Conservation (phyloP, 257 asterid species). For the Lithospermum erythrorhizon region DNA sequence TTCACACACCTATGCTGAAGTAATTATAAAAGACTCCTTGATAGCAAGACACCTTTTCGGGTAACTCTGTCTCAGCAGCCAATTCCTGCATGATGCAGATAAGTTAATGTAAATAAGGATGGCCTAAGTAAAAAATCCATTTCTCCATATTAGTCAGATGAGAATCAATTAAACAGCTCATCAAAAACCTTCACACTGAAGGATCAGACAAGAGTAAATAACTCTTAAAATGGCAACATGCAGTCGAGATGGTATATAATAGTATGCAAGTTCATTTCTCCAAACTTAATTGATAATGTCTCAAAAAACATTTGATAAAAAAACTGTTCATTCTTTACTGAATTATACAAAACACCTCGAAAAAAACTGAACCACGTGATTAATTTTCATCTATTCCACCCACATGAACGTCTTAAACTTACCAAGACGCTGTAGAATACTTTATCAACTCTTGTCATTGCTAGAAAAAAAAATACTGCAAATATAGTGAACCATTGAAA, state of each 20-base stretch:
- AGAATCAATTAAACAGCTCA: background rate
- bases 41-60: slow-evolving; percentile 58
- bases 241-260: too few species aligned
- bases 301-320: too few species aligned
- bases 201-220: too few species aligned
- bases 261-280: too few species aligned
- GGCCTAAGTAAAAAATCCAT: background rate
- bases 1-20: slow-evolving; percentile 79
- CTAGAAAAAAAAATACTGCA: background rate
- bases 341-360: background rate
- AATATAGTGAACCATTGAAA: background rate
- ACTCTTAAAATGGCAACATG: too few species aligned
- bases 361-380: background rate
- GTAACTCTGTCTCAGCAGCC: slow-evolving; percentile 50
- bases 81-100: slow-evolving; percentile 41
- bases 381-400: background rate
- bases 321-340: too few species aligned
- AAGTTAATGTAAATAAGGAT: background rate
- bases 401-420: background rate
- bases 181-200: too few species aligned
- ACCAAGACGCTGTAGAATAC: background rate
- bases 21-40: slow-evolving; percentile 92
- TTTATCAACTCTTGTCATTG: background rate
- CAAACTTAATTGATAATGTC: too few species aligned
- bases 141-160: background rate